Base-by-base conservation (phyloP, 306 rosid species). In the Dryas alaskensis region DNA sequence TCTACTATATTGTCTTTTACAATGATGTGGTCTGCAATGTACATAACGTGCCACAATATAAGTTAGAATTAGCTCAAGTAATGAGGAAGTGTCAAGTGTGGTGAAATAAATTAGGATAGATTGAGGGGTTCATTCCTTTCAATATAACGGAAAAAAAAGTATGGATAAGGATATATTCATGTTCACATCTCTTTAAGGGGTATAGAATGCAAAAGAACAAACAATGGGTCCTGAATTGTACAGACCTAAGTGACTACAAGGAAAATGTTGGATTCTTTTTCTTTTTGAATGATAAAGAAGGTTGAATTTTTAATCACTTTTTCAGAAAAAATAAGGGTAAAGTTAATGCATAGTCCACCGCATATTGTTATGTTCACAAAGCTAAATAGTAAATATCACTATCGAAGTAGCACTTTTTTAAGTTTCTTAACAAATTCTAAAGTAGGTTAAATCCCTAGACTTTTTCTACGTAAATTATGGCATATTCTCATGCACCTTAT, bases 381-480 rank as follows among this genome's bases (percentile, higher is more conserved):
- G 65, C 46, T 13, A 43, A 66, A 57, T 45, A 17, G 25, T 13
- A 43, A 66, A 57, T 25, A 17, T 31, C 37, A 14, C 27, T 58
- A 22, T 57, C 31, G 8, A 8, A 8, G 68, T 0, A 43, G 51
- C 6, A 64, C 17, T 64, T 14, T 31, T 31, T 31, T 1, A 31
- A 49, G 9, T 10, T 4, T 2, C 4, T 17, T 5, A 27, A 7
- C 42, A 70, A 70, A 70, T 7, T 71, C 27, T 27, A 2, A 14
- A 27, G 44, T 58, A 58, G 76, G 76, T 27, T 10, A 25, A 58
- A 4, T 16, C 3, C 7, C 3, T 7, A 37, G 31, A 60, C 54
- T 44, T 54, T 54, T 58, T 46, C 16, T 3, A 72, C 76, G 76
- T 72, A 72, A 45, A 72, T 72, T 58, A 22, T 58, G 57, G 27